A percentile compares a stretch with the other conserved stretches of the same genome.
phyloP scores from a whole-genome alignment of 352 stramenopile species.

The Globisporangium spiculum region DNA sequence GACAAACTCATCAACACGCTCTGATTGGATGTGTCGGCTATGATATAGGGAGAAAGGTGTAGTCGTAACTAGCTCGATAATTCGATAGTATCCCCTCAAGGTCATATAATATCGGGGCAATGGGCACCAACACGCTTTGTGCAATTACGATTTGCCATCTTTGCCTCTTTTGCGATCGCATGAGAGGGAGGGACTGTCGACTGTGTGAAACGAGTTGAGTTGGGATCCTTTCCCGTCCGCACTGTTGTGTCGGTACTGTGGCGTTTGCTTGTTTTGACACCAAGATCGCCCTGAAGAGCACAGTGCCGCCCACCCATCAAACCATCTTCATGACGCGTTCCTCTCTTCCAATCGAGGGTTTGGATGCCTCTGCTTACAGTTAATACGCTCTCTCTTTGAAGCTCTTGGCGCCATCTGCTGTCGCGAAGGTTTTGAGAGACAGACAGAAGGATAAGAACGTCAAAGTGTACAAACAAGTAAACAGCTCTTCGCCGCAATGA shows the following conservation, averaged over 20 bases:
- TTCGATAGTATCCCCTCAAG: neutral
- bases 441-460: neutral
- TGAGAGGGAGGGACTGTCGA: neutral
- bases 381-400: neutral
- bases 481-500: neutral
- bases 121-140: neutral
- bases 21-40: neutral
- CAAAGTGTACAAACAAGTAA: neutral
- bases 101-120: neutral
- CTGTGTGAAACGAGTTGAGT: neutral
- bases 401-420: constrained; percentile 1
- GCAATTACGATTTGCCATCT: neutral
- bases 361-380: neutral
- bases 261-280: neutral
- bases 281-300: neutral
- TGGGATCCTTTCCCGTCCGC: neutral
- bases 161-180: neutral
- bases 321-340: constrained; percentile 2
- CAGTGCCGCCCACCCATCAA: neutral
- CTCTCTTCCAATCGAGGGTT: neutral
- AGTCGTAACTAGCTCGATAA: neutral
- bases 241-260: neutral
- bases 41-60: neutral
- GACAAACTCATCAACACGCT: neutral
- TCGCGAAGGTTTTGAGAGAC: neutral